These are phyloP conservation scores for Dryadomyces quercivorus DNA, from an alignment of 2,329 filamentous ascomycete genomes.

Conservation along the genomic window DNA sequence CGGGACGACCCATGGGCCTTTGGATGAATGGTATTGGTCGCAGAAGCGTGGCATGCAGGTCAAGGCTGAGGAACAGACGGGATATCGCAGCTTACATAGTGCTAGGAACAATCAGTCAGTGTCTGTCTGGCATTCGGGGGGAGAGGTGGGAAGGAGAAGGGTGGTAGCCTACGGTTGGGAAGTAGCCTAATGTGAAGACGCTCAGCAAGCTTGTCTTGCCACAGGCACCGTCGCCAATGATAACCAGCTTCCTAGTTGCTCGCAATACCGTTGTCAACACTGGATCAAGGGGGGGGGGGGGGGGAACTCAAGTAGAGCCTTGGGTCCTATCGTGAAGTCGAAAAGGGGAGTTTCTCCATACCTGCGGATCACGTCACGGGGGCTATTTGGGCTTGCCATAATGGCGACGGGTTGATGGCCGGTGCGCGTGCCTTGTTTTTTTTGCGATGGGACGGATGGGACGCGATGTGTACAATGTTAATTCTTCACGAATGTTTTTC, in stretches of 20 bases:
- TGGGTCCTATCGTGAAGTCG: too few species aligned
- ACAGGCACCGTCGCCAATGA: slow-evolving; percentile 93
- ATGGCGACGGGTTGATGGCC: slow-evolving; percentile 2
- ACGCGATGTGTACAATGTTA: too few species aligned
- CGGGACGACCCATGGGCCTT: neutral
- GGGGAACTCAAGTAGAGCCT: too few species aligned
- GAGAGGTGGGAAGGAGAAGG: neutral
- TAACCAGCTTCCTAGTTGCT: slow-evolving; percentile 73
- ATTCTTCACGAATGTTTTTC: too few species aligned
- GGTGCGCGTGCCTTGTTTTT: neutral
- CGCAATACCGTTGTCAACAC: neutral
- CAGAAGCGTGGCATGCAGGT: neutral
- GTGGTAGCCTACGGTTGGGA: slow-evolving; percentile 67
- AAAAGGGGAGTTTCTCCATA: slow-evolving; percentile 7
- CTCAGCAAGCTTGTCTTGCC: slow-evolving; percentile 96
- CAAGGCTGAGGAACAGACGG: neutral
- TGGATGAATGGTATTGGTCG: neutral
- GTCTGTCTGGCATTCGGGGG: neutral
- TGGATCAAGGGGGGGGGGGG: too few species aligned
- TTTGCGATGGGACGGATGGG: neutral
- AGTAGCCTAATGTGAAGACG: slow-evolving; percentile 96
- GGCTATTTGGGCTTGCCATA: slow-evolving; percentile 21
- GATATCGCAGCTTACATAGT: slow-evolving; percentile 38
- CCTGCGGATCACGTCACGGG: slow-evolving; percentile 26
- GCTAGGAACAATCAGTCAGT: slow-evolving; percentile 24